Conservation (phyloP, 2,329 filamentous ascomycete genomes). For the Colletotrichum paranaense region DNA sequence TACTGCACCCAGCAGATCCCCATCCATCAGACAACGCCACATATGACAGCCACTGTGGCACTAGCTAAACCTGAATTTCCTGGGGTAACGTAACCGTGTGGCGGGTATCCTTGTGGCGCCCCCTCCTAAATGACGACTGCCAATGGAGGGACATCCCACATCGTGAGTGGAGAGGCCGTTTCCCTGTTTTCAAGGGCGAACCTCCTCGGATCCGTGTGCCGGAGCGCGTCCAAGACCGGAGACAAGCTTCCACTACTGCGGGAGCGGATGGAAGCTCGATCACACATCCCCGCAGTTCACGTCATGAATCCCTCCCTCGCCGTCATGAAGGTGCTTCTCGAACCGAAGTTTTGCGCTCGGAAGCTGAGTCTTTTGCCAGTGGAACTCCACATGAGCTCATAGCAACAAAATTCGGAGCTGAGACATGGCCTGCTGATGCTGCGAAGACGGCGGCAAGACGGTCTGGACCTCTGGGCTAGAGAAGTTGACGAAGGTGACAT, state of each 20-base stretch:
- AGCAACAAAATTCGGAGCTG: constrained; percentile 7
- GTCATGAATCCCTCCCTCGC: constrained; percentile 34
- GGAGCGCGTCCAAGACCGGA: background rate
- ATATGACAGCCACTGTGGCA: constrained; percentile 17
- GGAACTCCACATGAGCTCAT: constrained; percentile 35
- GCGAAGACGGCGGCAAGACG: constrained; percentile 5
- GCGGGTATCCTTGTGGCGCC: constrained; percentile 5
- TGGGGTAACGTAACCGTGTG: constrained; percentile 22
- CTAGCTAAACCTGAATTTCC: constrained; percentile 17
- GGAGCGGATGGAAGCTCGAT: constrained; percentile 2
- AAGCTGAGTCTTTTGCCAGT: constrained; percentile 8
- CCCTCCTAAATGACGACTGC: constrained; percentile 31
- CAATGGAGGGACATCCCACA: constrained; percentile 15
- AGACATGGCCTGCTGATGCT: constrained; percentile 4
- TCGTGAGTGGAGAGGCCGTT: constrained; percentile 22
- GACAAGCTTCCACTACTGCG: constrained; percentile 23
- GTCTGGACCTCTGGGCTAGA: background rate
- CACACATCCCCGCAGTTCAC: constrained; percentile 22
- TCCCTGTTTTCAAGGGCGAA: constrained; percentile 32
- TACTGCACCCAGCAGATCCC: background rate
- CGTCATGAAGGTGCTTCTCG: constrained; percentile 23
- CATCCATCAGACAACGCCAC: constrained; percentile 19
- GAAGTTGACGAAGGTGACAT: constrained; percentile 16
- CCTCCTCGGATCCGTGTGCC: constrained; percentile 34
- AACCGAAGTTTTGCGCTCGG: background rate